Evolutionary conservation across 495 filamentous ascomycete genomes (phyloP).

Genomic region (Talaromyces ruber): DNA sequence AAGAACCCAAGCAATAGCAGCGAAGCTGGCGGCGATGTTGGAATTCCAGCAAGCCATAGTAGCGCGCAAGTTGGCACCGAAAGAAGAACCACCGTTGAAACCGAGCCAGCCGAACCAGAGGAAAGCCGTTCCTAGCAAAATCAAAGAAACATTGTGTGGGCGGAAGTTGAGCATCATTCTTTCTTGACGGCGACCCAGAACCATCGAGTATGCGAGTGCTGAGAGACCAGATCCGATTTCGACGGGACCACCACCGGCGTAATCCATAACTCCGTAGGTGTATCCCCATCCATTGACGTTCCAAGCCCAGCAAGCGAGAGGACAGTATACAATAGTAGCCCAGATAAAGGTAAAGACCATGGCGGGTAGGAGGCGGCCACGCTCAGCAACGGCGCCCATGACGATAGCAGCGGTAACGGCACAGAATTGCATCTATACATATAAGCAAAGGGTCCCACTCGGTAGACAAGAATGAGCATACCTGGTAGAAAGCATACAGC

Average conservation of each 20-base stretch:
- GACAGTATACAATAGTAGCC: slow-evolving; percentile 97
- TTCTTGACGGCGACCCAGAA: slow-evolving; percentile 93
- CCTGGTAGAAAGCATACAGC: slow-evolving; percentile 63
- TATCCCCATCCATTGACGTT: slow-evolving; percentile 88
- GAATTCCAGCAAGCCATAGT: slow-evolving; percentile 97
- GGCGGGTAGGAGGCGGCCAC: slow-evolving; percentile 86
- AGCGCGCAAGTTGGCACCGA: slow-evolving; percentile 91
- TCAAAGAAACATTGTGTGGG: slow-evolving; percentile 96
- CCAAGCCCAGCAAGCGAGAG: slow-evolving; percentile 93
- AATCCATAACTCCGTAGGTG: slow-evolving; percentile 90
- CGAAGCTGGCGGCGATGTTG: slow-evolving; percentile 85
- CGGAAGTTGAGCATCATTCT: slow-evolving; percentile 97
- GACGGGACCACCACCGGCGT: slow-evolving; percentile 94
- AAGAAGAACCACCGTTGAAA: slow-evolving; percentile 97
- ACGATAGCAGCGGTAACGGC: slow-evolving; percentile 87
- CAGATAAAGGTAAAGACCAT: slow-evolving; percentile 95
- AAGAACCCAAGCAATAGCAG: slow-evolving; percentile 78
- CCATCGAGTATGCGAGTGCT: slow-evolving; percentile 89
- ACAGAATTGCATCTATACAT: slow-evolving; percentile 83
- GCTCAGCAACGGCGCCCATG: slow-evolving; percentile 86
- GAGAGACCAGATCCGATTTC: slow-evolving; percentile 93
- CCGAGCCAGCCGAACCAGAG: slow-evolving; percentile 99
- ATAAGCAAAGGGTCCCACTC: no score
- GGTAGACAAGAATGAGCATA: slow-evolving; percentile 26
- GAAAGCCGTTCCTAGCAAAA: slow-evolving; percentile 88